These are phyloP conservation scores for Arabis alpina DNA, from an alignment of 345 rosid genomes.

Conservation along the genomic window DNA sequence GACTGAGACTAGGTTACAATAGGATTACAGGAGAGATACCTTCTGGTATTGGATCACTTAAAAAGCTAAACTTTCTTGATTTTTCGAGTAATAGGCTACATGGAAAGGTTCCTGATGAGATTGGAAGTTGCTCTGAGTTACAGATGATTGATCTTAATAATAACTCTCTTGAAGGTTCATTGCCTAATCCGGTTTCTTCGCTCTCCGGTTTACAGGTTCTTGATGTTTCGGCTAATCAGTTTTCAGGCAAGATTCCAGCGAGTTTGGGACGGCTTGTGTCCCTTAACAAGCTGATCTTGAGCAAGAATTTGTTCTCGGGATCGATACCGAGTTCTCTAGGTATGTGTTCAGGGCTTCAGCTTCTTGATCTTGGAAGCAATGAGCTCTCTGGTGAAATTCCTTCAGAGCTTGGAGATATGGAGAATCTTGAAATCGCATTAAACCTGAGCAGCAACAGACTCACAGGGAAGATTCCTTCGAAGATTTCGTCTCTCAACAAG, in stretches of 20 bases:
- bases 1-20: conserved; percentile 80
- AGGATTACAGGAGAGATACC: conserved; percentile 72
- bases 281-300: conserved; percentile 64
- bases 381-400: conserved; percentile 75
- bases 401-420: conserved; percentile 63
- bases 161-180: conserved; percentile 67
- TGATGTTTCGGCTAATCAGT: conserved; percentile 67
- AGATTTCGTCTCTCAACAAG: conserved; percentile 75
- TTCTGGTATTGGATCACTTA: conserved; percentile 65
- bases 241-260: conserved; percentile 66
- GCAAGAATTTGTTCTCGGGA: conserved; percentile 73
- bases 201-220: conserved; percentile 76
- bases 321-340: conserved; percentile 72
- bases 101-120: conserved; percentile 71
- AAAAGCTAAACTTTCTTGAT: conserved; percentile 74
- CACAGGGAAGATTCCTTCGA: conserved; percentile 72
- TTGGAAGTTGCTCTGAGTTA: conserved; percentile 68
- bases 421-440: conserved; percentile 86
- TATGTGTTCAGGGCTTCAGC: conserved; percentile 74
- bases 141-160: conserved; percentile 88
- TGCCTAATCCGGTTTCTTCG: conserved; percentile 64
- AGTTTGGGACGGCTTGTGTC: conserved; percentile 76
- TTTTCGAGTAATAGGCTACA: conserved; percentile 70
- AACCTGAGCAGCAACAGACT: conserved; percentile 85
- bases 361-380: conserved; percentile 90